Conservation (phyloP, 2,329 filamentous ascomycete species). For the Trichoderma afroharzianum region DNA sequence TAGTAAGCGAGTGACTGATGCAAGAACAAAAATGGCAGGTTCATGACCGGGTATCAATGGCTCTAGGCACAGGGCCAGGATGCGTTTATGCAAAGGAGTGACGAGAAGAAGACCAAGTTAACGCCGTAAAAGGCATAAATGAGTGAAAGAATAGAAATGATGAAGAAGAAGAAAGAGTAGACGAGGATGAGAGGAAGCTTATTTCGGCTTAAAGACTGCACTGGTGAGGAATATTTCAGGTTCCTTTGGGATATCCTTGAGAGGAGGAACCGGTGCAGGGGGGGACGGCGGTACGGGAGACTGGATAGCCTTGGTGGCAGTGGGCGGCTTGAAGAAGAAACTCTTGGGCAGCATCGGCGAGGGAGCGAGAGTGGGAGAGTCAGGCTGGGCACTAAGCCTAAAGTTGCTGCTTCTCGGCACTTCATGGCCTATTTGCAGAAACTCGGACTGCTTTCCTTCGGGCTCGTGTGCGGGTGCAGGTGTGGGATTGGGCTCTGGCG, state of each 20-base stretch:
- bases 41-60: slow-evolving; percentile 8
- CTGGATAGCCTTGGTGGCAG: not conserved
- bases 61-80: not conserved
- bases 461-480: slow-evolving; percentile 18
- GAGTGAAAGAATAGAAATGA: not conserved
- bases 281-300: slow-evolving; percentile 27
- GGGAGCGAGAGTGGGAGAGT: slow-evolving; percentile 18
- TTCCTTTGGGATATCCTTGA: slow-evolving; percentile 27
- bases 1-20: slow-evolving; percentile 7
- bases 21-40: not conserved
- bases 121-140: not conserved
- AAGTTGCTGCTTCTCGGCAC: slow-evolving; percentile 54
- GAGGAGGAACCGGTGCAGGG: slow-evolving; percentile 34
- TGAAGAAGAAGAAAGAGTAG: not conserved
- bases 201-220: slow-evolving; percentile 47
- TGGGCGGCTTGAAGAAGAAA: not conserved
- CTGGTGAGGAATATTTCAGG: slow-evolving; percentile 44
- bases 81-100: slow-evolving; percentile 8
- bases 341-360: not conserved
- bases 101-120: not conserved
- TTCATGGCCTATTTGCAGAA: slow-evolving; percentile 38
- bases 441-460: slow-evolving; percentile 19
- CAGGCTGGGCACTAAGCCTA: slow-evolving; percentile 39
- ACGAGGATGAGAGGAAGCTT: not conserved
- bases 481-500: not conserved